Evolutionary conservation across 2,329 filamentous ascomycete species (phyloP), one percentile per base, ranked within the genome.

Genomic region (Botrytis medusae): DNA sequence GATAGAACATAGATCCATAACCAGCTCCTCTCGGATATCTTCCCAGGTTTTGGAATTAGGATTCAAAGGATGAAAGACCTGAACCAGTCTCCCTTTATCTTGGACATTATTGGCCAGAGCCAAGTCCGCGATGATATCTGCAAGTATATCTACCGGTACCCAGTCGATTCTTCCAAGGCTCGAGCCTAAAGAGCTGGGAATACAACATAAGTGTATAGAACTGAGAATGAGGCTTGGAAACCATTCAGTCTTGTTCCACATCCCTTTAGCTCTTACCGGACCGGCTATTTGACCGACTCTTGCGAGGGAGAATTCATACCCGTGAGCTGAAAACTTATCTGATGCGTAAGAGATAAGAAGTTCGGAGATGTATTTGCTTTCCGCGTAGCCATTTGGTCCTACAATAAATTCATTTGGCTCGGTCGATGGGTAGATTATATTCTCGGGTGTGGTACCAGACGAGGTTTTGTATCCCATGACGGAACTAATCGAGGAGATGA

Each of bases 271-370:
- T 16, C 54, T 44, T 2, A 64, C 63, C 14, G 72, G 46, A 0
- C 85, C 85, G 0, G 80, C 84, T 59, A 87, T 83, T 77, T 87
- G 86, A 0, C 85, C 85, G 0, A 87, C 83, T 1, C 86, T 83
- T 44, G 85, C 81, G n/a, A 84, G 77, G 10, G 81, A 81, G 2
- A 81, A 79, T 0, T 46, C 3, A 25, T 25, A 18, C 0, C 62
- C 29, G 3, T 82, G 81, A 5, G 87, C 79, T 37, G 81, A 82
- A 0, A 81, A 81, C 29, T 77, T 77, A 0, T 79, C 76, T 0
- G 83, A 83, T 12, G 83, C 82, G 12, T 72, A 48, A 40, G 86
- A 83, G 1, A 87, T 79, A n/a, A 87, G 80, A 1, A 83, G 77
- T 4, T 79, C 75, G 20, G 78, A 77, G 18, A 80, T 67, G 22